Evolutionary conservation across 2,329 filamentous ascomycete genomes (phyloP), one percentile per base, ranked within the genome.

Genomic region (Colletotrichum gigasporum): DNA sequence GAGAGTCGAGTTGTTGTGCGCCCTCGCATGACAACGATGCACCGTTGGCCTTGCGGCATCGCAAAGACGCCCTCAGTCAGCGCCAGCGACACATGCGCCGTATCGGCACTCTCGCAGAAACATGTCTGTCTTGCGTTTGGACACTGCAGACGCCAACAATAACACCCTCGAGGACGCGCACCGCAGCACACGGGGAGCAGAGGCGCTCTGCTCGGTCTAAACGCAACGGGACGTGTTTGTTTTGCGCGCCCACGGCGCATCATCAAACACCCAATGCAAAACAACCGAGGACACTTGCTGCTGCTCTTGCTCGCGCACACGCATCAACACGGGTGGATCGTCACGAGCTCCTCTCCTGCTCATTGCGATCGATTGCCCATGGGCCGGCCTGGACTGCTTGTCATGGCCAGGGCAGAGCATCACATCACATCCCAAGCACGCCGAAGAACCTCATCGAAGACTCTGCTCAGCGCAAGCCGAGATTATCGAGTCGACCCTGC

Each of bases 371-470:
- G 53, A 34, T 37, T 44, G 52, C 16, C 20, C 34, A 44, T 47
- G 26, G 34, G 30, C 61, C 28, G 56, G 61, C 48, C 61, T 60
- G 41, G 47, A 53, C 47, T 54, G 37, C 48, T 47, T 48, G 41
- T 20, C 51, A 41, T 45, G 30, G 14, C 53, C 20, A 18, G n/a
- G 34, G 24, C 39, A 51, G n/a, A 47, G n/a, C 54, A 52, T 51
- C 24, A 26, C 41, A 35, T 28, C 16, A 8, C 24, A 32, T 18
- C 37, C n/a, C n/a, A n/a, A n/a, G 26, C 18, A 20, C 28, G 26
- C 9, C 32, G 10, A 28, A 64, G 45, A 59, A 60, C 34, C 22
- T 26, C 26, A 30, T 61, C 34, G 41, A 64, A 61, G 32, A 12
- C 32, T 26, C 16, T 51, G n/a, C 37, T 26, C 58, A 48, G 10